Evolutionary conservation across 164 flowering plant species (phyloP), one percentile per base, ranked within the genome.

Genomic region (Vitis labrusca): DNA sequence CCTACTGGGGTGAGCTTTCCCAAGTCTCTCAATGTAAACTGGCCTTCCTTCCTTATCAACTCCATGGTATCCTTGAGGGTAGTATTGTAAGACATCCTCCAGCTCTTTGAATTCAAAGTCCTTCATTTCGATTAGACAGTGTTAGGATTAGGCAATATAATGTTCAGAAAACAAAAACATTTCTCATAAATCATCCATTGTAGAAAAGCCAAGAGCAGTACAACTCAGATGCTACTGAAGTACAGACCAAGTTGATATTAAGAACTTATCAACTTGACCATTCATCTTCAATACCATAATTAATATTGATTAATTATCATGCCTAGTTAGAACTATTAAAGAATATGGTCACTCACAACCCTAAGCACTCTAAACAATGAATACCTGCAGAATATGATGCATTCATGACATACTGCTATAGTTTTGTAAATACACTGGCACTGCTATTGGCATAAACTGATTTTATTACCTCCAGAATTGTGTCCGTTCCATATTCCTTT

Each of bases 51-150:
- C 98, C 77, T 82, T 91, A 72, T 95, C 99, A 77, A 93, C 93
- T 61, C 99, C 99, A 83, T 95, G 99, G 79, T 91, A 93, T 27
- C 99, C 99, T 74, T 95, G 99, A 60, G 99, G 99, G 61, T 95
- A 95, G 74, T 89, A 76, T 61, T 86, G 83, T 80, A 91, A 72
- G 54, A 95, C 98, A 76, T 91, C 91, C 59, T 90, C 97, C 73
- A 85, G 78, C 83, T 95, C 99, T 68, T 93, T 84, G 76, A 91
- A 95, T 66, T 84, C 85, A 51, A 88, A 94, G 77, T 90, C 98
- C 99, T 94, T 15, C 10, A 19, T 49, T 27, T 54, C 3, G 17
- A 44, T 48, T 8, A 50, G 19, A 54, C 27, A 50, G 49, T 66
- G 50, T 56, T 47, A 67, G 44, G 29, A 17, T 60, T 11, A 50